Percentiles rank a stretch among this genome's conserved stretches.
phyloP scores from a whole-genome alignment of 2,329 filamentous ascomycete species.

The Rutstroemia sp. region DNA sequence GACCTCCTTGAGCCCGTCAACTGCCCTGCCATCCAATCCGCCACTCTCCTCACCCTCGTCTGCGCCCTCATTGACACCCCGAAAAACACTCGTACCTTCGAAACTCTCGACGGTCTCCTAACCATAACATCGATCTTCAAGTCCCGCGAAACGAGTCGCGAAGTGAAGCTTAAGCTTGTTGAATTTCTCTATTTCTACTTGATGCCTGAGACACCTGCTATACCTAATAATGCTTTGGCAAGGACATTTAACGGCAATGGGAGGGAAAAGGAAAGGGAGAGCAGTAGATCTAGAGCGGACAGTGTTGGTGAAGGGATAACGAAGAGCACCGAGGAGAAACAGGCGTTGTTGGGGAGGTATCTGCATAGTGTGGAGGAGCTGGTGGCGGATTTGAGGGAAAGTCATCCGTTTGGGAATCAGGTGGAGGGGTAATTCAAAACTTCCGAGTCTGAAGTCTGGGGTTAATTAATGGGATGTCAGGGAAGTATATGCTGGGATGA shows the following conservation, averaged over 20 bases:
- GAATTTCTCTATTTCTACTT: conserved; percentile 99
- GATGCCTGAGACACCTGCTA: conserved; percentile 74
- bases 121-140: conserved; percentile 93
- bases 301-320: conserved; percentile 34
- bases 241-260: conserved; percentile 42
- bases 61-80: conserved; percentile 82
- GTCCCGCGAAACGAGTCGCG: conserved; percentile 72
- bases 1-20: conserved; percentile 91
- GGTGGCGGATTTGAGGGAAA: conserved; percentile 67
- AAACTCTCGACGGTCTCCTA: conserved; percentile 82
- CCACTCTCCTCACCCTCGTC: conserved; percentile 83
- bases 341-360: conserved; percentile 54
- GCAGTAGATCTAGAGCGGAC: conserved; percentile 27
- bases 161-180: conserved; percentile 91
- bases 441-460: neutral
- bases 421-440: conserved; percentile 33
- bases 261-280: conserved; percentile 55
- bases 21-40: conserved; percentile 84
- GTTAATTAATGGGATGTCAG: neutral
- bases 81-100: conserved; percentile 83
- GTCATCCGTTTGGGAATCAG: conserved; percentile 63
- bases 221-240: conserved; percentile 41
- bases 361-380: conserved; percentile 56
- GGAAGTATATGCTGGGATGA: neutral
- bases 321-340: conserved; percentile 59